phyloP scores from a whole-genome alignment of 2,329 filamentous ascomycete genomes.

The Corynespora cassiicola region DNA sequence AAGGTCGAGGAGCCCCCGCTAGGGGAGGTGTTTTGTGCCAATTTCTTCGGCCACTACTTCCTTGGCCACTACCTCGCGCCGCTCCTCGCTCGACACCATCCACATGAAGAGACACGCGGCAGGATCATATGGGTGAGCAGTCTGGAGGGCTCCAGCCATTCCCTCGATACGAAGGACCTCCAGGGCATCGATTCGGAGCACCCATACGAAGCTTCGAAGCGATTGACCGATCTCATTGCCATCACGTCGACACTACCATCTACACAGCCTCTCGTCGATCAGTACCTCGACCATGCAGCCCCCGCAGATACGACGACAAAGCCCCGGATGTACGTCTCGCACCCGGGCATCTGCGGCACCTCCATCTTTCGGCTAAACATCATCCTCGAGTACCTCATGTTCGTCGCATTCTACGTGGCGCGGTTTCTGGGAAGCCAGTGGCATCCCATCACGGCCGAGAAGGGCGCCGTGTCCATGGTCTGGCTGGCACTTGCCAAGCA shows the following conservation, averaged over 20 bases:
- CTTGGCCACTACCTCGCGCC: conserved; percentile 81
- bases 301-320: conserved; percentile 20
- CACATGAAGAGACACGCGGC: conserved; percentile 52
- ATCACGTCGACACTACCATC: conserved; percentile 74
- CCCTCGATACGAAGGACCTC: conserved; percentile 73
- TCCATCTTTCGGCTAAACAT: conserved; percentile 77
- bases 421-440: conserved; percentile 86
- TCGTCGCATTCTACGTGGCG: conserved; percentile 70
- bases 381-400: conserved; percentile 74
- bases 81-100: conserved; percentile 64
- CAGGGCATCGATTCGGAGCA: conserved; percentile 69
- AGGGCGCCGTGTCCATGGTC: conserved; percentile 75
- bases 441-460: conserved; percentile 80
- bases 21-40: conserved; percentile 86
- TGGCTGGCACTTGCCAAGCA: conserved; percentile 78
- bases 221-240: conserved; percentile 82
- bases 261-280: conserved; percentile 55
- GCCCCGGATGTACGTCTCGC: conserved; percentile 77
- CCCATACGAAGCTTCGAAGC: conserved; percentile 88
- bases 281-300: conserved; percentile 27
- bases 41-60: conserved; percentile 94
- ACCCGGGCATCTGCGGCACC: conserved; percentile 87
- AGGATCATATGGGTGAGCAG: conserved; percentile 89
- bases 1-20: conserved; percentile 63
- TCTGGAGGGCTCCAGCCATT: conserved; percentile 69